Base-by-base conservation (phyloP, 306 rosid genomes). In the Pyrus bretschneideri region DNA sequence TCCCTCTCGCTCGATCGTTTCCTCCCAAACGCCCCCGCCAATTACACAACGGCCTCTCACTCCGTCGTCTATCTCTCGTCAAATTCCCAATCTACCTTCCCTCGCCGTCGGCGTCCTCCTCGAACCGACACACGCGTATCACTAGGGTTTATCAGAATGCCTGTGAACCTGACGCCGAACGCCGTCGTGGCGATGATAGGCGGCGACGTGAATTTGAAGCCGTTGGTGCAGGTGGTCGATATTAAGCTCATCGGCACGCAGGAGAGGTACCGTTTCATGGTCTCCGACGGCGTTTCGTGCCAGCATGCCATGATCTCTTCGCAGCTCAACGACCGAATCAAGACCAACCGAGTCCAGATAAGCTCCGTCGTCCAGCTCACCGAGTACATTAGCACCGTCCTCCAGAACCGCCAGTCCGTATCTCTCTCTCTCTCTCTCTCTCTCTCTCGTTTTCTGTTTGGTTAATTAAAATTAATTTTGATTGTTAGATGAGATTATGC, bases 281-380 rank as follows among this genome's bases (percentile, higher is more conserved):
- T 95, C 57, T 95, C 99, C 82, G 99, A 95, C 70, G 79, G 89
- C 78, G 89, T 84, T 76, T 81, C 82, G 42, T 13, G 83, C 75
- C 91, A 88, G 79, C 86, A 88, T 29, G 97, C 97, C 38, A 88
- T 92, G 97, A 83, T 92, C 54, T 96, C 96, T 2, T 82, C 88
- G 68, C 99, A 92, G 84, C 97, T 90, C 79, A 90, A 89, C 70
- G 91, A 85, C 73, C 79, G 81, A 27, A 76, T 95, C 76, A 82
- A 60, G 78, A 73, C 85, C 75, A 90, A 89, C 31, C 85, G 63
- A 65, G 83, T 95, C 58, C 85, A 79, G 87, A 83, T 76, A 70
- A 97, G 99, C 70, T 92, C 99, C 44, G 84, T 95, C 52, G 81
- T 95, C 70, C 99, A 95, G 89, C 86, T 95, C 78, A 82, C 87